A percentile compares a stretch with the other conserved stretches of the same genome.
These are phyloP conservation scores for Coccomyxa sp. DNA, from an alignment of 139 green algal species.

Conservation along the genomic window DNA sequence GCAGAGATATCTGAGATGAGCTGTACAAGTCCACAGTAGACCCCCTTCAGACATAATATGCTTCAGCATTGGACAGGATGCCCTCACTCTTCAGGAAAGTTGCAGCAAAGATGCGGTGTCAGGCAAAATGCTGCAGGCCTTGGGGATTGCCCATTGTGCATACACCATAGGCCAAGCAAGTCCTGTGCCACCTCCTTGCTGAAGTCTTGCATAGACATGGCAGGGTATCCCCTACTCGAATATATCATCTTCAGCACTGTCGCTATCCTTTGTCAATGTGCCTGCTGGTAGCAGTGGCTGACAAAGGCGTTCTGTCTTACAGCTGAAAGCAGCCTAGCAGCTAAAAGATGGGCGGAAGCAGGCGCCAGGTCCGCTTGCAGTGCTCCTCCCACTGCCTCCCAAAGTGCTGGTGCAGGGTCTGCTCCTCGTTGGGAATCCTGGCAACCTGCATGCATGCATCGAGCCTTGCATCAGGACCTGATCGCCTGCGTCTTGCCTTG, in stretches of 20 bases:
- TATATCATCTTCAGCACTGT: background rate
- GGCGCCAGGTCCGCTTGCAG: conserved; percentile 1
- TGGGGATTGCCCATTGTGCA: too few relatives aligned
- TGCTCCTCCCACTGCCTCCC: background rate
- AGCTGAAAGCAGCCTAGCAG: background rate
- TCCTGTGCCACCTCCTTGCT: background rate
- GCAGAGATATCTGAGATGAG: too few relatives aligned
- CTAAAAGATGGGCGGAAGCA: background rate
- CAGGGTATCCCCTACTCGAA: background rate
- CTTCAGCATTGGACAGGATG: too few relatives aligned
- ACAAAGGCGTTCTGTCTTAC: too few relatives aligned
- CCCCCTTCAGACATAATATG: too few relatives aligned
- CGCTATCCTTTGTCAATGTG: background rate
- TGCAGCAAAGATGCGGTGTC: too few relatives aligned
- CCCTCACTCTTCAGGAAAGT: too few relatives aligned
- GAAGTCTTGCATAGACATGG: background rate
- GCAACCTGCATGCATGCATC: background rate
- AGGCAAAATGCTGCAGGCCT: too few relatives aligned
- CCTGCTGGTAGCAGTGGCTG: too few relatives aligned
- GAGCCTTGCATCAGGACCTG: background rate
- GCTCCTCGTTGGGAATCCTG: background rate
- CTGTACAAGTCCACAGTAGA: too few relatives aligned
- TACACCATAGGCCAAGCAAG: background rate
- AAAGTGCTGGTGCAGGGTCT: conserved; percentile 3
- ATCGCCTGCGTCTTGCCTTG: background rate